Base-by-base conservation (phyloP, 192 early-diverging fungal species). In the Spinellus fusiger region DNA sequence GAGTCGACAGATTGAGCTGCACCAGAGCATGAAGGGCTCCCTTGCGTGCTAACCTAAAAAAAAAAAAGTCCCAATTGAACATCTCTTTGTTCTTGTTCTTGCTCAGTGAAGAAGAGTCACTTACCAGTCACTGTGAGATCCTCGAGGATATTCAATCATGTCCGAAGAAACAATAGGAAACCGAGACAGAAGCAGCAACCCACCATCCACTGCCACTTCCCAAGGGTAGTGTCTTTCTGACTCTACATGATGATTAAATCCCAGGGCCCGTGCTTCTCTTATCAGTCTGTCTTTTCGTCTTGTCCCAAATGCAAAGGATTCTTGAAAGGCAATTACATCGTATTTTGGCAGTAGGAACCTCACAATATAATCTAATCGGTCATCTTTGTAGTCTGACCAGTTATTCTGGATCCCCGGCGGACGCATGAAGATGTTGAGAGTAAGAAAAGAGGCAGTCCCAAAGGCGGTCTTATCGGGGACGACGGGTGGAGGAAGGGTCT, bases 301-400 rank as follows among this genome's bases (percentile, higher is more conserved):
- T 18, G 79, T 79, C 5, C 80, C 89, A 68, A 84, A 94, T 27
- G 86, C 84, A 76, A 88, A 94, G 60, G 88, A 81, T 62, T 94
- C 92, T 64, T 94, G 91, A 59, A 94, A 74, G 40, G 82, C 79
- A 26, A 94, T 80, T 16, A 94, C 73, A 68, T 93, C 88, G 71
- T 87, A 89, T n/a, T 81, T 60, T n/a, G 76, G 80, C 33, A 92
- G 73, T 22, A 89, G 68, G 52, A 79, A 62, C 27, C 82, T 72
- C 33, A 89, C 82, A 59, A 93, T 80, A 48, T 83, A 85, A 47
- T 72, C 83, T 54, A 92, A 70, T 20, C 92, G 81, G n/a, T 66
- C 79, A 53, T 89, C 83, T 64, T 94, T 94, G 80, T 86, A 86
- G 75, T 94, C 92, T 23, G 79, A 81, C 56, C 73, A 71, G 71